Evolutionary conservation across 75 land plant genomes (phyloP), one percentile per base, ranked within the genome.

Genomic region (Pinus albicaulis): DNA sequence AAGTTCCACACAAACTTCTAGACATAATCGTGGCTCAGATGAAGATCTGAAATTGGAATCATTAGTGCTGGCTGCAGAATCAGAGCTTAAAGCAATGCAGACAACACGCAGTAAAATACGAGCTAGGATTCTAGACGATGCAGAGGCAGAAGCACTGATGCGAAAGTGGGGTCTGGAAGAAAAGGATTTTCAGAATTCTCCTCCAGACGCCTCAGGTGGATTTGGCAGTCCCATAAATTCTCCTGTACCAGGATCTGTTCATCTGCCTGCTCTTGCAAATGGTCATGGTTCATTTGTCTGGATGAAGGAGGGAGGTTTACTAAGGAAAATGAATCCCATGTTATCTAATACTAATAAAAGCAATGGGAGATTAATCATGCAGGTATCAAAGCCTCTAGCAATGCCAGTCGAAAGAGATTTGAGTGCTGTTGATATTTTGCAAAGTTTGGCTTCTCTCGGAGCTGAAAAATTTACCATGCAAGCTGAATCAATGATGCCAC

Each of bases 401-500:
- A 81, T 81, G 34, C 80, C 80, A 31, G 52, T 74, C 1, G 74
- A 44, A 11, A 78, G 60, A 81, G 82, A 64, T 34, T 81, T 80
- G n/a, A 76, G 73, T 71, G 82, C 57, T n/a, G 12, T 81, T 11
- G 80, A 77, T 56, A 69, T 81, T 44, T 57, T 81, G 56, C 44
- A 48, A 8, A 65, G 68, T n/a, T 55, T 80, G 52, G 82, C 82
- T 52, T 78, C 82, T 24, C 59, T 62, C 41, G 82, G 82, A 41
- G 20, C 74, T n/a, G 82, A 81, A 48, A 71, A 48, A 11, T 53
- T 81, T 28, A 14, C 74, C 28, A 44, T 34, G 12, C 81, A 81
- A 59, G 82, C 80, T 31, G 78, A 57, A 44, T 28, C 63, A 55
- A 70, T 81, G 38, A 81, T 81, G 82, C 82, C 82, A 15, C 81